These are phyloP conservation scores for Typha latifolia DNA, from an alignment of 176 grass and related monocot genomes.

Conservation along the genomic window DNA sequence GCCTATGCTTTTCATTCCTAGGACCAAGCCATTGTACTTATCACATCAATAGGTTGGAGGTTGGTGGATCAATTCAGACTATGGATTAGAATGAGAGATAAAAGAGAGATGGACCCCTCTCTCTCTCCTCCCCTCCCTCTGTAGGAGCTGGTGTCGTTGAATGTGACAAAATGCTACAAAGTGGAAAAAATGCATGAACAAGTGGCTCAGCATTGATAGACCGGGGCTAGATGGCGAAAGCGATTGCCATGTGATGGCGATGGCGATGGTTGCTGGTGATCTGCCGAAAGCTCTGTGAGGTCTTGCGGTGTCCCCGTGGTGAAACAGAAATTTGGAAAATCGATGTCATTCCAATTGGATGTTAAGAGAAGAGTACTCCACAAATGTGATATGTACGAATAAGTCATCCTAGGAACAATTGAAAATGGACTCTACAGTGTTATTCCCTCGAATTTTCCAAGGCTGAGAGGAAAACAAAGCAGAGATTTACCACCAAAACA, in stretches of 20 bases:
- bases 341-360: not conserved
- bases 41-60: slow-evolving; percentile 28
- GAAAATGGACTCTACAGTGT: not conserved
- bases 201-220: not conserved
- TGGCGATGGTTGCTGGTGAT: slow-evolving; percentile 2
- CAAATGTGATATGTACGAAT: not conserved
- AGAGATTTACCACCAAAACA: not conserved
- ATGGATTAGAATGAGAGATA: slow-evolving; percentile 13
- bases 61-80: slow-evolving; percentile 27
- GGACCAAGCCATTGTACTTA: slow-evolving; percentile 21
- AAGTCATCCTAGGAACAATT: not conserved
- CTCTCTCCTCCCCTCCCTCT: not conserved
- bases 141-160: slow-evolving; percentile 17
- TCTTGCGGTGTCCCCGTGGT: not conserved
- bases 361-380: not conserved
- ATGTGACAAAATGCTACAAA: slow-evolving; percentile 16
- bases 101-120: not conserved
- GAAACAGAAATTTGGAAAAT: not conserved
- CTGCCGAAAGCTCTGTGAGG: not conserved
- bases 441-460: not conserved
- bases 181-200: not conserved
- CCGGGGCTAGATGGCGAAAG: not conserved
- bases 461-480: not conserved
- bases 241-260: slow-evolving; percentile 5
- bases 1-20: slow-evolving; percentile 21